These are phyloP conservation scores for Triglochin maritima DNA, from an alignment of 106 monocot genomes.

Conservation along the genomic window DNA sequence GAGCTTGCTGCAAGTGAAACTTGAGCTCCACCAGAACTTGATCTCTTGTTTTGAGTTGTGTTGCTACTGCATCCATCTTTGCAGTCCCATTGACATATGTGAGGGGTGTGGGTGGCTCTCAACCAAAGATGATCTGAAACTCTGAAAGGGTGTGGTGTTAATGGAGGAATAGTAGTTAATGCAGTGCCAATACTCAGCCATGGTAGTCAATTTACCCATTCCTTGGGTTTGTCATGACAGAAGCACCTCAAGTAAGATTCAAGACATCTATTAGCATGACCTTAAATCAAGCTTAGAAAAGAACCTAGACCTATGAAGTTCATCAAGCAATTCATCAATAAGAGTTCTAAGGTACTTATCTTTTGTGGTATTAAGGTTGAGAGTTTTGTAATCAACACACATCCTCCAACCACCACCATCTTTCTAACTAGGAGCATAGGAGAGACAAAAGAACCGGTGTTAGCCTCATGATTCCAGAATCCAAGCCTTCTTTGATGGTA, in stretches of 20 bases:
- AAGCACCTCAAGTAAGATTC: constrained; percentile 7
- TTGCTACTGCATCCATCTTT: background rate
- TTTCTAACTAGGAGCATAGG: no score
- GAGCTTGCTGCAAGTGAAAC: background rate
- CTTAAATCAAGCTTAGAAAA: no score
- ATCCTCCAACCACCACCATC: no score
- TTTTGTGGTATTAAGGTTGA: no score
- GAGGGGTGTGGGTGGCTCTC: background rate
- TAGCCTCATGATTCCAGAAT: no score
- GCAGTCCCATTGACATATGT: background rate
- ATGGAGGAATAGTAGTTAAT: background rate
- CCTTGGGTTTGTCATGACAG: background rate
- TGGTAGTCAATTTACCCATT: constrained; percentile 2
- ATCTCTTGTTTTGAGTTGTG: background rate
- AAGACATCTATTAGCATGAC: constrained; percentile 5
- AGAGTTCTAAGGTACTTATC: no score
- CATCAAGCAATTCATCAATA: no score
- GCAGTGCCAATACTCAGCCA: constrained; percentile 9
- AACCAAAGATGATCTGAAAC: constrained; percentile 16
- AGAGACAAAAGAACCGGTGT: no score
- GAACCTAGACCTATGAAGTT: no score
- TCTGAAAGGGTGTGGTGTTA: constrained; percentile 11
- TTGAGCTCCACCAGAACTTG: background rate
- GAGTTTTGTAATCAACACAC: no score
- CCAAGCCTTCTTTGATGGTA: no score